phyloP scores from a whole-genome alignment of 2,329 filamentous ascomycete genomes.

The Calcarisporium arbuscula region DNA sequence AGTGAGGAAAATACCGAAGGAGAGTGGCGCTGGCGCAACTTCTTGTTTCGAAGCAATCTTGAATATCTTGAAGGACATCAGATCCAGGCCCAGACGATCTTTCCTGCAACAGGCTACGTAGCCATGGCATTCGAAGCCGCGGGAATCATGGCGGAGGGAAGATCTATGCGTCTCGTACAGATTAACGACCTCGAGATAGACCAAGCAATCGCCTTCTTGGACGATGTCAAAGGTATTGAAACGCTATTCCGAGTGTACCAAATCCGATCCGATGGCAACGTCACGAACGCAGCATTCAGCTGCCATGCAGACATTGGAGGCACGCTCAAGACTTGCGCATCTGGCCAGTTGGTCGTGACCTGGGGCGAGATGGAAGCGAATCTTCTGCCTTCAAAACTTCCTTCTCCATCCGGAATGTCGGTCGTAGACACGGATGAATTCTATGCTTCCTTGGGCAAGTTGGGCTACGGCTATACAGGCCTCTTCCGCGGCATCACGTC shows the following conservation, averaged over 20 bases:
- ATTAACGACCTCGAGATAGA: neutral
- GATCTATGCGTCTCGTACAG: neutral
- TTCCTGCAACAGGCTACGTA: conserved; percentile 28
- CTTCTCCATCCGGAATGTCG: neutral
- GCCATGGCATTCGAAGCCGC: conserved; percentile 25
- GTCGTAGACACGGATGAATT: conserved; percentile 14
- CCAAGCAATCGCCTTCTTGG: neutral
- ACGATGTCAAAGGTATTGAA: neutral
- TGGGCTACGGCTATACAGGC: conserved; percentile 13
- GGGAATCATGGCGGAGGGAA: neutral
- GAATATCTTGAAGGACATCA: conserved; percentile 27
- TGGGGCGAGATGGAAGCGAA: neutral
- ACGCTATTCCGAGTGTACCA: too few relatives aligned
- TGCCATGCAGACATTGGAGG: neutral
- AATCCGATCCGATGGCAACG: too few relatives aligned
- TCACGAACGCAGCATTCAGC: neutral
- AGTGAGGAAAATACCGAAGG: too few relatives aligned
- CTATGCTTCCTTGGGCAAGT: conserved; percentile 12
- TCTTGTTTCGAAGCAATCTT: too few relatives aligned
- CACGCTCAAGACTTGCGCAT: too few relatives aligned
- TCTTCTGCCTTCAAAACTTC: neutral
- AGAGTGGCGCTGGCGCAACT: too few relatives aligned
- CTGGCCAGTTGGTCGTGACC: too few relatives aligned
- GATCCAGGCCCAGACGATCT: conserved; percentile 36
- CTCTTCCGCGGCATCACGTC: conserved; percentile 12